Percentiles rank a stretch among this genome's conserved stretches.
These are phyloP conservation scores for Daldinia eschscholtzii DNA, from an alignment of 2,329 filamentous ascomycete species.

Conservation along the genomic window DNA sequence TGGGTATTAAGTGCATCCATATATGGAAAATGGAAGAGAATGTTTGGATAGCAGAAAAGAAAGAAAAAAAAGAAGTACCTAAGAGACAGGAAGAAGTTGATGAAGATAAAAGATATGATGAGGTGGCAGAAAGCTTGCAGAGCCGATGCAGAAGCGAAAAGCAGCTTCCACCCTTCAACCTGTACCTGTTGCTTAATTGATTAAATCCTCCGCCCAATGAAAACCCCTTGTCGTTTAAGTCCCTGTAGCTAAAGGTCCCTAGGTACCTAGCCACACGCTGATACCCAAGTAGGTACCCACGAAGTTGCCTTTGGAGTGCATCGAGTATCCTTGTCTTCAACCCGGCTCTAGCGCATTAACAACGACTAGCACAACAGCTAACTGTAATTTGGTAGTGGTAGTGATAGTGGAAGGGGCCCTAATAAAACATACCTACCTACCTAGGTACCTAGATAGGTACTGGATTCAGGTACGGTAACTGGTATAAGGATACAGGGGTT, in stretches of 20 bases:
- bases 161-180: slow-evolving; percentile 33
- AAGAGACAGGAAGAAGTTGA: not conserved
- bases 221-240: slow-evolving; percentile 33
- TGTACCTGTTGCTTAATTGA: slow-evolving; percentile 31
- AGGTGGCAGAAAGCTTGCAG: slow-evolving; percentile 14
- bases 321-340: slow-evolving; percentile 32
- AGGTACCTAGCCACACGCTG: slow-evolving; percentile 29
- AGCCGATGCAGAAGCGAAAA: slow-evolving; percentile 17
- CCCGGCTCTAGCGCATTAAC: slow-evolving; percentile 25
- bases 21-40: not conserved
- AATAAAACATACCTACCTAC: slow-evolving; percentile 2
- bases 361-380: slow-evolving; percentile 9
- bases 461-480: slow-evolving; percentile 23
- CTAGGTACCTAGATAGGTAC: slow-evolving; percentile 25
- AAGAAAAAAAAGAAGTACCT: not conserved
- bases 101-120: slow-evolving; percentile 10
- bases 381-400: not conserved
- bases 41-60: not conserved
- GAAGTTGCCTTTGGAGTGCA: slow-evolving; percentile 26
- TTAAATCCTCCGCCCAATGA: slow-evolving; percentile 40
- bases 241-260: slow-evolving; percentile 21
- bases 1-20: not conserved
- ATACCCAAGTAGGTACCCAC: slow-evolving; percentile 21
- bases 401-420: not conserved
- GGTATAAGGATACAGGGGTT: slow-evolving; percentile 4